phyloP scores from a whole-genome alignment of 805 yeast species.

The Cyberlindnera sargentensis region DNA sequence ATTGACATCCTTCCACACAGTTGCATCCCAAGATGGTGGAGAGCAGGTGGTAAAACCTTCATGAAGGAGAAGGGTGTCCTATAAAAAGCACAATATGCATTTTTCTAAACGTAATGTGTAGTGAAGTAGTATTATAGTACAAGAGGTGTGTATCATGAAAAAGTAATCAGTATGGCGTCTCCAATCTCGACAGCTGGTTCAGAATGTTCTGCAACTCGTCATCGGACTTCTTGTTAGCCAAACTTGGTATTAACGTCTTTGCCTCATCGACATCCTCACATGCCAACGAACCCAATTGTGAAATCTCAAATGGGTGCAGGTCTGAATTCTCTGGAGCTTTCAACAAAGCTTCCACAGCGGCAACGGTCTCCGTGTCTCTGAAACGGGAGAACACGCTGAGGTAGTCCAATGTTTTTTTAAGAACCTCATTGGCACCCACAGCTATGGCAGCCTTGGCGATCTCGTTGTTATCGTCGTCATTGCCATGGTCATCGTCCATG shows the following conservation, averaged over 20 bases:
- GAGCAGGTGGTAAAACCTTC: constrained; percentile 55
- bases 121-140: not conserved
- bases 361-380: constrained; percentile 85
- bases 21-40: constrained; percentile 75
- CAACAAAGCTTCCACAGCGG: constrained; percentile 85
- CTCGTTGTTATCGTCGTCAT: constrained; percentile 27
- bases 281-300: constrained; percentile 80
- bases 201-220: constrained; percentile 81
- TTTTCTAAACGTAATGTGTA: not conserved
- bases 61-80: constrained; percentile 31
- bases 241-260: constrained; percentile 84
- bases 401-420: constrained; percentile 87
- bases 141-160: not conserved
- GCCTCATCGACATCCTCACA: constrained; percentile 98
- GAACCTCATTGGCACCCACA: constrained; percentile 77
- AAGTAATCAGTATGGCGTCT: constrained; percentile 32
- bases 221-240: constrained; percentile 73
- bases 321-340: constrained; percentile 65
- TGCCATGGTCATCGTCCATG: constrained; percentile 21
- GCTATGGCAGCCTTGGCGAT: constrained; percentile 42
- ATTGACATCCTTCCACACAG: constrained; percentile 43
- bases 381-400: constrained; percentile 82
- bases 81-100: not conserved
- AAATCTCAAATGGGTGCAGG: constrained; percentile 91
- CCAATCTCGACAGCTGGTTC: constrained; percentile 74